phyloP scores from a whole-genome alignment of 805 yeast species.

The Zygotorulaspora florentina region DNA sequence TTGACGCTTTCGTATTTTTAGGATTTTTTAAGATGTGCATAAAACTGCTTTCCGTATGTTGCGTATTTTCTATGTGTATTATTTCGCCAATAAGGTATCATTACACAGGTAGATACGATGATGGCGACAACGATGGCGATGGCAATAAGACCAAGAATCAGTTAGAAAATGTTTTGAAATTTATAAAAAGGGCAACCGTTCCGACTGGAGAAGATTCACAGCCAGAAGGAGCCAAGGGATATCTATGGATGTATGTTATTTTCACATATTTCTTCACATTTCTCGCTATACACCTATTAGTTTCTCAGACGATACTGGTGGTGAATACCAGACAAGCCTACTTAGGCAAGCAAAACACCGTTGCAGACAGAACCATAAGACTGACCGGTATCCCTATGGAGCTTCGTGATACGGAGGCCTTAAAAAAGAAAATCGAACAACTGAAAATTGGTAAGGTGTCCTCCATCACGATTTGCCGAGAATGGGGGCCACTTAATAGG shows the following conservation, averaged over 20 bases:
- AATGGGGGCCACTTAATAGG: slow-evolving; percentile 73
- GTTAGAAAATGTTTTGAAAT: not conserved
- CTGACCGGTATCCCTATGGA: slow-evolving; percentile 85
- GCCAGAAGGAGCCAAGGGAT: slow-evolving; percentile 48
- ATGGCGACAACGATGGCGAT: slow-evolving; percentile 41
- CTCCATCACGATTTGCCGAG: slow-evolving; percentile 73
- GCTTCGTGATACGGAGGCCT: slow-evolving; percentile 62
- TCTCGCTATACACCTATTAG: slow-evolving; percentile 54
- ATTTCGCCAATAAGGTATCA: slow-evolving; percentile 83
- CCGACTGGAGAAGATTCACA: slow-evolving; percentile 29
- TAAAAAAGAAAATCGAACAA: slow-evolving; percentile 70
- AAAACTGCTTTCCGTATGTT: slow-evolving; percentile 57
- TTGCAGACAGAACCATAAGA: slow-evolving; percentile 87
- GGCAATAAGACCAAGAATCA: not conserved
- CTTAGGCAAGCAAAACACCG: slow-evolving; percentile 79
- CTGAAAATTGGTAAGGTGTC: slow-evolving; percentile 78
- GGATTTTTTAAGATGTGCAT: slow-evolving; percentile 90
- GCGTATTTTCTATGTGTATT: slow-evolving; percentile 64
- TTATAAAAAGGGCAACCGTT: slow-evolving; percentile 11
- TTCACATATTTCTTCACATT: slow-evolving; percentile 85
- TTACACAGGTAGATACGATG: slow-evolving; percentile 76
- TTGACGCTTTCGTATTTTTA: slow-evolving; percentile 89
- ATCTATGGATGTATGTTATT: slow-evolving; percentile 76
- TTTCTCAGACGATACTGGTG: slow-evolving; percentile 67
- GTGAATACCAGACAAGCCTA: slow-evolving; percentile 74